Base-by-base conservation (phyloP, 805 yeast genomes). In the Scheffersomyces ergatensis region DNA sequence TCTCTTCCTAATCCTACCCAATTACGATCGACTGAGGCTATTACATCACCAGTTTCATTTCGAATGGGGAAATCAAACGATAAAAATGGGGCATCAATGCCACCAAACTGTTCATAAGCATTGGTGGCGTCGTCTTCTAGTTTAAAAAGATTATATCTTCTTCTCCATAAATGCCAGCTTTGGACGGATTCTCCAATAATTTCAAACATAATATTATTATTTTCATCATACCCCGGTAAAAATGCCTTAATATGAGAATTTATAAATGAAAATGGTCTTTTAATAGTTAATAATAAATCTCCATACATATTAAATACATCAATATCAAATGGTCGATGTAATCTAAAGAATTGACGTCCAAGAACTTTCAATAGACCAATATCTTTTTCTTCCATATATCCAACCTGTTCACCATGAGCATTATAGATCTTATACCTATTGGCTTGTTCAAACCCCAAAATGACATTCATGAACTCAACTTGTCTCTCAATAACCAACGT, bases 1-100 rank as follows among this genome's bases (percentile, higher is more conserved):
- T 93, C 99, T 54, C 97, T 76, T 2, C 95, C 96, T 32, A 93
- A 65, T 0, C 99, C 99, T 5, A 86, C 95, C 93, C 96, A 93
- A 61, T 89, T 89, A 53, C 98, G 76, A 60, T 89, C 93, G 2
- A 93, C 92, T 1, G 85, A 72, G 0, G 85, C 96, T 40, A 85
- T 65, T 0, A 85, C 77, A 13, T 72, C 65, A 0, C 82, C 83
- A 1, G 67, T 38, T 30, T 72, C 81, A 57, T 89, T 80, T 26
- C 51, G 55, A 2, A 89, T 85, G 0, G 95, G 90, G 61, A 93
- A 93, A 42, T 85, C 87, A 71, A 89, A 92, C 9, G 95, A 76
- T 36, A 93, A 65, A 44, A 92, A 84, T 2, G 92, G 92, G 0
- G 96, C 80, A 64, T 93, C 97, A 33, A 93, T 83, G 8, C 72